A percentile compares a stretch with the other conserved stretches of the same genome.
These are phyloP conservation scores for Cinchona pubescens DNA, from an alignment of 257 asterid genomes.

Conservation along the genomic window DNA sequence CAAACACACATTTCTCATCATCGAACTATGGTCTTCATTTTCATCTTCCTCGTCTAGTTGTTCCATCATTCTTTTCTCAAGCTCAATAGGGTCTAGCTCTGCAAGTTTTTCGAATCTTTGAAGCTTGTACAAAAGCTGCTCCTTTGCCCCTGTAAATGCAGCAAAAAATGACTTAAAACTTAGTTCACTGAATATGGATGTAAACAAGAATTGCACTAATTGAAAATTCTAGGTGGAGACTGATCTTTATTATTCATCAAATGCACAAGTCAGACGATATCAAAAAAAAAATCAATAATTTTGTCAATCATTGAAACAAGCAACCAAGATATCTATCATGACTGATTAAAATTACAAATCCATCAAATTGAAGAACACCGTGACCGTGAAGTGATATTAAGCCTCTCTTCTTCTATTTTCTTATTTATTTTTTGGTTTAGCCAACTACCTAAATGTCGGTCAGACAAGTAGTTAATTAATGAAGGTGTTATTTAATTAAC, in stretches of 20 bases:
- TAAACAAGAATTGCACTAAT: neutral
- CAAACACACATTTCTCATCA: slow-evolving; percentile 19
- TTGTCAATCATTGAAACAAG: no score
- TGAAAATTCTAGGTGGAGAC: neutral
- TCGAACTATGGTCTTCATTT: slow-evolving; percentile 8
- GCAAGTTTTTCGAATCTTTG: slow-evolving; percentile 72
- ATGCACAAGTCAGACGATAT: neutral
- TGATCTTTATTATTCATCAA: neutral
- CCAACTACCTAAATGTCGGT: slow-evolving; percentile 14
- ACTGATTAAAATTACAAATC: neutral
- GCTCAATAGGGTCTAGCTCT: slow-evolving; percentile 76
- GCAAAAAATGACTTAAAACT: neutral
- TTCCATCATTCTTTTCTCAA: slow-evolving; percentile 60
- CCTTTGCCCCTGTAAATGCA: slow-evolving; percentile 57
- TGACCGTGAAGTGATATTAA: neutral
- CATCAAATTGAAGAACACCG: neutral
- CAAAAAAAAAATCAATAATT: no score
- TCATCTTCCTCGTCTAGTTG: slow-evolving; percentile 45
- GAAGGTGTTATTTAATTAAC: neutral
- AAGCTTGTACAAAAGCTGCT: slow-evolving; percentile 69
- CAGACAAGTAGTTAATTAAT: neutral
- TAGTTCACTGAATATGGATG: neutral
- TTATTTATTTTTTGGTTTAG: neutral
- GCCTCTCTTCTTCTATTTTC: no score
- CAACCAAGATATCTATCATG: neutral